Percentiles rank a stretch among this genome's conserved stretches.
Evolutionary conservation across 352 stramenopile genomes (phyloP).

Genomic region (Phytopythium boreale): DNA sequence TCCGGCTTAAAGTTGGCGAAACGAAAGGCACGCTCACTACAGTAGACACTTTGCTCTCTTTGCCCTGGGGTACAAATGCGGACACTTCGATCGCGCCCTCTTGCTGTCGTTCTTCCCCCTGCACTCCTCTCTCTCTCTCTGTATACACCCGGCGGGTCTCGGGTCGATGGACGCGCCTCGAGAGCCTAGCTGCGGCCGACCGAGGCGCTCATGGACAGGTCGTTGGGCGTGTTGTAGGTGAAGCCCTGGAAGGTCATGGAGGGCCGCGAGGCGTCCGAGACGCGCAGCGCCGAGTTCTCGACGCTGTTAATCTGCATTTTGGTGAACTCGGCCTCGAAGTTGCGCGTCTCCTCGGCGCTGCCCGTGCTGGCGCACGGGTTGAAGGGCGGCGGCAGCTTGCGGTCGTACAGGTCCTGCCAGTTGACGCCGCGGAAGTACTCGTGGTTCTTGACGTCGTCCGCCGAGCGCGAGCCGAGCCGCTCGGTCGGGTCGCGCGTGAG

Average conservation of each 20-base stretch:
- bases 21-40: neutral
- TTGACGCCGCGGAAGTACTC: conserved; percentile 81
- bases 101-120: neutral
- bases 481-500: conserved; percentile 80
- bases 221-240: conserved; percentile 89
- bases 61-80: too few relatives aligned
- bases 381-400: conserved; percentile 81
- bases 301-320: conserved; percentile 89
- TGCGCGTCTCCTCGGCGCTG: conserved; percentile 77
- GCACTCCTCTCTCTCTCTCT: neutral
- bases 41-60: neutral
- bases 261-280: conserved; percentile 73
- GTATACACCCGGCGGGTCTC: neutral
- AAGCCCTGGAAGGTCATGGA: conserved; percentile 90
- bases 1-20: neutral
- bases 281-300: conserved; percentile 62
- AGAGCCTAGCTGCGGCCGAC: conserved; percentile 39
- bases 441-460: conserved; percentile 85
- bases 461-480: conserved; percentile 69
- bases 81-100: neutral
- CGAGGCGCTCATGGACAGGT: conserved; percentile 73
- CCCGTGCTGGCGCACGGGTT: conserved; percentile 70
- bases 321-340: conserved; percentile 90
- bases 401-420: conserved; percentile 81
- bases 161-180: neutral